A percentile compares a stretch with the other conserved stretches of the same genome.
These are phyloP conservation scores for Fusarium sacchari DNA, from an alignment of 2,329 filamentous ascomycete genomes.

Conservation along the genomic window DNA sequence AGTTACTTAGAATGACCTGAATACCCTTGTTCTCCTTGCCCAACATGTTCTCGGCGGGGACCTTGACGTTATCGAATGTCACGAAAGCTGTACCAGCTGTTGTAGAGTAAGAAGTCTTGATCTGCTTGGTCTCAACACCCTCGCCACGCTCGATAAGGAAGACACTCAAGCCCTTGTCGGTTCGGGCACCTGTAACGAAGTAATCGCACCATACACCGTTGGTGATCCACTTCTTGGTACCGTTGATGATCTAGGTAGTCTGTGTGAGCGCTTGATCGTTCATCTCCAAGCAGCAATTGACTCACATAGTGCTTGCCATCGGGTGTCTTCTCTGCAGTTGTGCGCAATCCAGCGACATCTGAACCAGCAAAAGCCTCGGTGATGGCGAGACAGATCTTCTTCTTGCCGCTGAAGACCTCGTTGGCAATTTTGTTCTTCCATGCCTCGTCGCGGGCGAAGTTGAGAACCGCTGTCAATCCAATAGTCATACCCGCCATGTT, in stretches of 20 bases:
- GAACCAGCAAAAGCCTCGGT: conserved; percentile 87
- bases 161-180: conserved; percentile 81
- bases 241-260: conserved; percentile 64
- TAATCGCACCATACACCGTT: conserved; percentile 85
- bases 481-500: conserved; percentile 91
- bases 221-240: conserved; percentile 88
- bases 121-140: conserved; percentile 78
- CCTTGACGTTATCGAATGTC: conserved; percentile 87
- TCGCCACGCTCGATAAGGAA: conserved; percentile 79
- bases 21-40: conserved; percentile 89
- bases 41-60: conserved; percentile 80
- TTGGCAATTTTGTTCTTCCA: conserved; percentile 74
- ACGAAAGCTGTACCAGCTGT: conserved; percentile 82
- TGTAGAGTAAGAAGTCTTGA: conserved; percentile 85
- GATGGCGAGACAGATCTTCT: conserved; percentile 89
- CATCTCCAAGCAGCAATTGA: conserved; percentile 35
- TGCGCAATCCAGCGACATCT: conserved; percentile 82
- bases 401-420: conserved; percentile 81
- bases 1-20: conserved; percentile 84
- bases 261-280: background rate
- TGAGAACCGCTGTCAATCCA: conserved; percentile 79
- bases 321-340: conserved; percentile 79
- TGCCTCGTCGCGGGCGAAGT: conserved; percentile 76
- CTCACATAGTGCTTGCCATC: conserved; percentile 77
- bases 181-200: conserved; percentile 83